Base-by-base conservation (phyloP, 2,329 filamentous ascomycete genomes). In the Paradendryphiella salina region DNA sequence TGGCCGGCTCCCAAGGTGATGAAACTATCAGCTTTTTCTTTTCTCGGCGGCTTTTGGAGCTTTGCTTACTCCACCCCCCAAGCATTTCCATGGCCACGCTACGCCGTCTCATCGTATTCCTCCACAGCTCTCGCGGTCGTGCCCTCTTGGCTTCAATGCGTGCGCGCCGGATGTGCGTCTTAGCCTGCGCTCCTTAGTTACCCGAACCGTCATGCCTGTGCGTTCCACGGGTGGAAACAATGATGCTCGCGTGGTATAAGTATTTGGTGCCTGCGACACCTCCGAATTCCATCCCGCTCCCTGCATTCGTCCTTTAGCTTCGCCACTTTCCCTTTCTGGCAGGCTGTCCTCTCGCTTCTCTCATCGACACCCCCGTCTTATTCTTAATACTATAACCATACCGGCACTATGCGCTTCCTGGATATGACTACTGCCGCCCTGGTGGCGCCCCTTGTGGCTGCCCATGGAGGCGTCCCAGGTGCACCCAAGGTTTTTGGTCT, bases 401-500 rank as follows among this genome's bases (percentile, higher is more conserved):
- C 20, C 37, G 6, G 21, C 33, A 39, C 23, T 28, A 73, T 73
- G 70, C 67, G 63, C 47, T 64, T 72, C 57, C 59, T 64, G 20
- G 63, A 69, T 14, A 36, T 70, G 23, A 47, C 66, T 38, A 57
- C 65, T 31, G 64, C 57, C 44, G 59, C 66, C 15, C 50, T 64
- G 51, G 65, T 64, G 50, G 67, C 61, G 23, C 65, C 69, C 6
- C 56, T 70, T 21, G 70, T 70, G 31, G 67, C 65, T 34, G 70
- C 70, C 34, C 70, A 73, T 55, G 59, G 59, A 31, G 66, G 59
- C 32, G 52, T 65, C 35, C 63, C 57, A 23, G 67, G 65, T 40
- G 54, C 60, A 2, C 69, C 68, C n/a, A 72, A 66, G 56, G 56
- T 73, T 35, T 71, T 70, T 46, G 70, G 70, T 34, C 51, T 72